These are phyloP conservation scores for Nakazawaea populi DNA, from an alignment of 805 yeast species.

Conservation along the genomic window DNA sequence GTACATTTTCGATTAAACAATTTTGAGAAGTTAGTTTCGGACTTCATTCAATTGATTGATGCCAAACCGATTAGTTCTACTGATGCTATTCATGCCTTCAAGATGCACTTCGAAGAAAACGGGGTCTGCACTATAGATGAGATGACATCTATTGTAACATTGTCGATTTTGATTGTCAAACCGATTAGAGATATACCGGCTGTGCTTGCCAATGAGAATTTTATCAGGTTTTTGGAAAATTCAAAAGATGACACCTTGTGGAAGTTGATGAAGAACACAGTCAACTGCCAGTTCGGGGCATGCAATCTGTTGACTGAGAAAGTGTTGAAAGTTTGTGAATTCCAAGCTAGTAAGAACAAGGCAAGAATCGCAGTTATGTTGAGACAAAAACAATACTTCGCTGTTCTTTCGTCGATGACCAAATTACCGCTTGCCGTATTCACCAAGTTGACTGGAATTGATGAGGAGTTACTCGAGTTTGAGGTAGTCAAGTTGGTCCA, in stretches of 20 bases:
- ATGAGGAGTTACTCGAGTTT: not conserved
- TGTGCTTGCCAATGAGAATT: not conserved
- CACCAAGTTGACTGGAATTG: not conserved
- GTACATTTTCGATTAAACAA: constrained; percentile 4
- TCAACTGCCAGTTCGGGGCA: not conserved
- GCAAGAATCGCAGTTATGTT: not conserved
- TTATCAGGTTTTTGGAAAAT: not conserved
- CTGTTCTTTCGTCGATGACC: constrained; percentile 1
- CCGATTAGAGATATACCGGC: constrained; percentile 1
- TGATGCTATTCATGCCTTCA: not conserved
- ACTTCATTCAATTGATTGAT: constrained; percentile 2
- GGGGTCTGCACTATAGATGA: constrained; percentile 2
- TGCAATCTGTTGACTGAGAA: not conserved
- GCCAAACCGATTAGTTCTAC: constrained; percentile 1
- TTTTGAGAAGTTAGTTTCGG: constrained; percentile 3
- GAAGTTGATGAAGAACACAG: not conserved
- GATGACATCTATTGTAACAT: not conserved
- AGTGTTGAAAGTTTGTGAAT: not conserved
- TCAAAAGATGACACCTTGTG: not conserved
- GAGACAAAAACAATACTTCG: constrained; percentile 8
- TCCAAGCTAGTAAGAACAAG: not conserved
- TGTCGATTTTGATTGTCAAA: constrained; percentile 3
- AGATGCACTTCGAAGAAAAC: not conserved
- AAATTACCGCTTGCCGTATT: not conserved
- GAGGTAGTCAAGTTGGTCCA: not conserved